These are phyloP conservation scores for Thermothelomyces thermophilus DNA, from an alignment of 2,329 filamentous ascomycete species.

Conservation along the genomic window DNA sequence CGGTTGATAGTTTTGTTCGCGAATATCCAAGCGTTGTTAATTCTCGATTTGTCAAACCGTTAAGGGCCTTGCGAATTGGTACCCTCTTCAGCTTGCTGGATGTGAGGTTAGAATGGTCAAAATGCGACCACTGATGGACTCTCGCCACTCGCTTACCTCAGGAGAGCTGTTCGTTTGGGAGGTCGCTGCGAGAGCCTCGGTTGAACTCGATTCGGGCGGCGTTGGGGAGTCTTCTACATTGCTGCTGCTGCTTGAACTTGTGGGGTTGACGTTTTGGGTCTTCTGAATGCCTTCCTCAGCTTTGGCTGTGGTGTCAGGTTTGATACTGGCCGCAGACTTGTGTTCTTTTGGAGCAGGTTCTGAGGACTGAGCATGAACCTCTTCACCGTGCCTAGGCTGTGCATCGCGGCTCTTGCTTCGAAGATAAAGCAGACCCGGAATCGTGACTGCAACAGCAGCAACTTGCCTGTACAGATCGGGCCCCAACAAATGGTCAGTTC, in stretches of 20 bases:
- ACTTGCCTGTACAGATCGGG: constrained; percentile 13
- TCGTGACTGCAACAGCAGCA: constrained; percentile 15
- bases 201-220: constrained; percentile 3
- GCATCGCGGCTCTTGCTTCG: not conserved
- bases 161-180: constrained; percentile 8
- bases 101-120: not conserved
- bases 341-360: not conserved
- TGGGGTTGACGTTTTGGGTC: not conserved
- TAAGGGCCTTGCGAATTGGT: constrained; percentile 25
- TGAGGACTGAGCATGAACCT: not conserved
- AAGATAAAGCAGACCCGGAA: constrained; percentile 17
- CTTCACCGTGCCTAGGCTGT: not conserved
- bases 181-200: too few species aligned
- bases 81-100: constrained; percentile 25
- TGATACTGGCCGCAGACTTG: not conserved
- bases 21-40: too few species aligned
- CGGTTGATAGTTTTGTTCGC: too few species aligned
- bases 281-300: not conserved
- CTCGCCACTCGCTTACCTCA: constrained; percentile 3
- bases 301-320: not conserved
- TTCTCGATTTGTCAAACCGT: constrained; percentile 4
- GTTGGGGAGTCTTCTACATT: not conserved
- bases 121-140: too few species aligned
- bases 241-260: not conserved
- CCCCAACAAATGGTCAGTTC: not conserved